Percentiles rank a stretch among this genome's conserved stretches.
These are phyloP conservation scores for Gastroboletus turbinatus DNA, from an alignment of 1,284 basidiomycete genomes.

Conservation along the genomic window DNA sequence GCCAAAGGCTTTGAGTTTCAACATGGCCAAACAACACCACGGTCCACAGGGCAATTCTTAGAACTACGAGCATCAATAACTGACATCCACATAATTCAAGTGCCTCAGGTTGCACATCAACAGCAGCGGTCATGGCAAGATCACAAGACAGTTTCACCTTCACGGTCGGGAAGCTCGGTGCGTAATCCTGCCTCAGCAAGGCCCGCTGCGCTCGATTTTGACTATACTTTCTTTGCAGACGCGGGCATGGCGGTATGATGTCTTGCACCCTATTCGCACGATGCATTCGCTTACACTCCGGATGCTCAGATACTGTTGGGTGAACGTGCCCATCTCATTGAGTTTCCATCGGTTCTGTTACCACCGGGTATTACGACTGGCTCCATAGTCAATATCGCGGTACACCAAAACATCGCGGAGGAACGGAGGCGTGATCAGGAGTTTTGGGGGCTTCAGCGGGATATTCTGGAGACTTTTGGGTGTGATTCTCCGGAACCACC, in stretches of 20 bases:
- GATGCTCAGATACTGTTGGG: constrained; percentile 77
- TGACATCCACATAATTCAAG: constrained; percentile 4
- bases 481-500: constrained; percentile 69
- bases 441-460: constrained; percentile 81
- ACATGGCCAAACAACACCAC: constrained; percentile 29
- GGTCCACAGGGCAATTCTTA: constrained; percentile 6
- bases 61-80: not conserved
- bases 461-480: constrained; percentile 79
- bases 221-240: constrained; percentile 43
- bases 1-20: constrained; percentile 25
- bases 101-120: constrained; percentile 2
- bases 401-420: constrained; percentile 80
- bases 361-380: constrained; percentile 89
- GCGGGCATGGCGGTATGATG: constrained; percentile 74
- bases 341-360: constrained; percentile 91
- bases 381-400: constrained; percentile 93
- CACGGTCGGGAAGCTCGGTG: constrained; percentile 72
- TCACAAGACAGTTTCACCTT: constrained; percentile 61
- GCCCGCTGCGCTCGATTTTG: not conserved
- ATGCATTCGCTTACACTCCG: constrained; percentile 4
- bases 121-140: constrained; percentile 27
- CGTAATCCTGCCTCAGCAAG: constrained; percentile 18
- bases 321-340: constrained; percentile 90
- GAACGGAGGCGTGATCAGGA: constrained; percentile 79
- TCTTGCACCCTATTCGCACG: constrained; percentile 2